Conservation (phyloP, 768 basidiomycete genomes). For the Amanita pallidorosea region DNA sequence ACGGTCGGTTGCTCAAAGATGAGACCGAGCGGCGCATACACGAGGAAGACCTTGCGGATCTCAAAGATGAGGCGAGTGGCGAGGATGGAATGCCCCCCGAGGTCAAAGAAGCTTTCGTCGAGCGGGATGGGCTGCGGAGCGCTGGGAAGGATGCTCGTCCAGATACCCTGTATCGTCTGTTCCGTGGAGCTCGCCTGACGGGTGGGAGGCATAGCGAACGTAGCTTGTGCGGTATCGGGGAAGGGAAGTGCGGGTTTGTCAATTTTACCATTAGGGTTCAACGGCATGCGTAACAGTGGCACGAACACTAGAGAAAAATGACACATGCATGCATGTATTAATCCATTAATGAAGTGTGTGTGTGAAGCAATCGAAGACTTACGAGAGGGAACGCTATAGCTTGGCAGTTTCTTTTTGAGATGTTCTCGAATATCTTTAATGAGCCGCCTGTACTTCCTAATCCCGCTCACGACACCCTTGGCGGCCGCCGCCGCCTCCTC, state of each 20-base stretch:
- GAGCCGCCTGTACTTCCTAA: slow-evolving; percentile 72
- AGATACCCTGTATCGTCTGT: slow-evolving; percentile 73
- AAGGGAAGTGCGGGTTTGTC: slow-evolving; percentile 98
- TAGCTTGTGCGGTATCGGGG: slow-evolving; percentile 83
- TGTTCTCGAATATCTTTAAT: slow-evolving; percentile 94
- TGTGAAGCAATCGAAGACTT: slow-evolving; percentile 20
- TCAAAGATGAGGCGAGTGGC: slow-evolving; percentile 97
- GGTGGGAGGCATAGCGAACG: slow-evolving; percentile 24
- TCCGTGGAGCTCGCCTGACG: slow-evolving; percentile 57
- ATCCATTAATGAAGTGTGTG: too few species aligned
- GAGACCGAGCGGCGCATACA: slow-evolving; percentile 84
- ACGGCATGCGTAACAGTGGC: slow-evolving; percentile 88
- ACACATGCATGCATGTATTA: too few species aligned
- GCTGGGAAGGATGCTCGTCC: slow-evolving; percentile 72
- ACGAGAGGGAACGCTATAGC: slow-evolving; percentile 89
- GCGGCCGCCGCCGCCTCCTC: slow-evolving; percentile 47
- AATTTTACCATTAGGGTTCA: slow-evolving; percentile 98
- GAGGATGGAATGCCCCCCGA: slow-evolving; percentile 97
- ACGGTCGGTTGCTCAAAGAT: slow-evolving; percentile 91
- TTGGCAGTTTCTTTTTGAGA: slow-evolving; percentile 92
- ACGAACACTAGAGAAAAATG: slow-evolving; percentile 61
- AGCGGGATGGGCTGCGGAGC: slow-evolving; percentile 68
- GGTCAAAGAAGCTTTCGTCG: slow-evolving; percentile 95
- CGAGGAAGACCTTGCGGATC: slow-evolving; percentile 83
- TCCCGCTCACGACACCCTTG: slow-evolving; percentile 60